Evolutionary conservation across 2,329 filamentous ascomycete genomes (phyloP).

Genomic region (Talaromyces sp.): DNA sequence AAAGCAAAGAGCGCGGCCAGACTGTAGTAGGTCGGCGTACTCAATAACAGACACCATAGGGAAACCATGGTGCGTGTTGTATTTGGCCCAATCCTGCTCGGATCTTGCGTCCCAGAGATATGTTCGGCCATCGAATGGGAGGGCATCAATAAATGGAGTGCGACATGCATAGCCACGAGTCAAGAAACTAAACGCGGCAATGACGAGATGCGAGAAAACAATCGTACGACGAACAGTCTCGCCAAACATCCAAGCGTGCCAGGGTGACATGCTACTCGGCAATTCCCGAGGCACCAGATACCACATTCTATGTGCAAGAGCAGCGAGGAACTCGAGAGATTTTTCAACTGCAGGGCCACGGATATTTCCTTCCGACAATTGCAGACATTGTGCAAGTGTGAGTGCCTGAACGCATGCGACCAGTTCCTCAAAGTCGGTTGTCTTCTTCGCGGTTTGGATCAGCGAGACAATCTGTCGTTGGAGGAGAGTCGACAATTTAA

Average conservation of each 20-base stretch:
- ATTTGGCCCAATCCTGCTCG: slow-evolving; percentile 16
- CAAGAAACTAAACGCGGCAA: slow-evolving; percentile 30
- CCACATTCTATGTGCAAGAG: slow-evolving; percentile 25
- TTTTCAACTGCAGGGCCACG: slow-evolving; percentile 20
- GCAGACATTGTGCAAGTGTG: slow-evolving; percentile 27
- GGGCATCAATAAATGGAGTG: slow-evolving; percentile 29
- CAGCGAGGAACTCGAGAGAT: slow-evolving; percentile 21
- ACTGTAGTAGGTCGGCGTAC: slow-evolving; percentile 27
- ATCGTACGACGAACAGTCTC: slow-evolving; percentile 17
- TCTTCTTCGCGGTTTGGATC: slow-evolving; percentile 16
- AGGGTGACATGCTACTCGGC: slow-evolving; percentile 23
- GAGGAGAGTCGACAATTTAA: background rate
- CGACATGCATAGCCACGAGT: slow-evolving; percentile 27
- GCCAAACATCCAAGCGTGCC: slow-evolving; percentile 18
- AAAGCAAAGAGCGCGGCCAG: slow-evolving; percentile 22
- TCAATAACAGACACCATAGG: slow-evolving; percentile 29
- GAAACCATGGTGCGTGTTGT: background rate
- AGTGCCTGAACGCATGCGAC: slow-evolving; percentile 27
- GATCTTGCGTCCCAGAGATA: slow-evolving; percentile 26
- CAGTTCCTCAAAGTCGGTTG: slow-evolving; percentile 25
- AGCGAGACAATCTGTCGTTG: slow-evolving; percentile 20
- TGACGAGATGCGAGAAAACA: slow-evolving; percentile 29
- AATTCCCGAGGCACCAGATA: slow-evolving; percentile 27
- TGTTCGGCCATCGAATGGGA: slow-evolving; percentile 30
- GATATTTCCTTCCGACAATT: slow-evolving; percentile 20